Percentiles rank a stretch among this genome's conserved stretches.
These are phyloP conservation scores for Tolypocladium paradoxum DNA, from an alignment of 2,329 filamentous ascomycete species.

Conservation along the genomic window DNA sequence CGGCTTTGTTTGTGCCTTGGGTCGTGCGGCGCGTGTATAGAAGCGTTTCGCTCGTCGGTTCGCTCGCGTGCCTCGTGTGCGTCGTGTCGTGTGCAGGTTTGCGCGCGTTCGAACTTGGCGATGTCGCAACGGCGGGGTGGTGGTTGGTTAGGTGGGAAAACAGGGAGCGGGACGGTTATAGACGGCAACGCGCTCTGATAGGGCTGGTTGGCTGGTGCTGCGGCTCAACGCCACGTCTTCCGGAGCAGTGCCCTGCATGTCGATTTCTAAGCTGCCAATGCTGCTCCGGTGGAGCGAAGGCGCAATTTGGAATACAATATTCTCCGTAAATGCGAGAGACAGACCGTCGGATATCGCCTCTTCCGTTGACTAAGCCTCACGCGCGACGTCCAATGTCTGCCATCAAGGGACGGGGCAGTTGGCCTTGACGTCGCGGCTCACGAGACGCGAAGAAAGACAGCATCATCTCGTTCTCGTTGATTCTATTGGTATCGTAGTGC, in stretches of 20 bases:
- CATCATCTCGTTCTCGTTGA: background rate
- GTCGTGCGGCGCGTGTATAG: background rate
- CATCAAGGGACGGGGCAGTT: background rate
- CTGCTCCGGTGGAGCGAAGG: background rate
- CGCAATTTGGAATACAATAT: background rate
- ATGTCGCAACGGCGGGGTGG: background rate
- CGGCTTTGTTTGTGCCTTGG: conserved; percentile 23
- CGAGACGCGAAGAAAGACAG: background rate
- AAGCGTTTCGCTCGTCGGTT: background rate
- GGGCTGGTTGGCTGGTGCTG: too few relatives aligned
- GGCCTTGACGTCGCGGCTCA: background rate
- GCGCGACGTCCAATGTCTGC: too few relatives aligned
- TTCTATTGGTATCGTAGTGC: background rate
- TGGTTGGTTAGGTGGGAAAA: too few relatives aligned
- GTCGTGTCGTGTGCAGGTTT: background rate
- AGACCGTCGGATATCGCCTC: background rate
- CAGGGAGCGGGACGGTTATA: background rate
- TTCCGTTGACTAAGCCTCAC: background rate
- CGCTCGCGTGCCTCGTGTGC: background rate
- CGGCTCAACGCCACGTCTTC: background rate
- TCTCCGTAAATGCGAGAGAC: background rate
- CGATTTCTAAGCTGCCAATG: background rate
- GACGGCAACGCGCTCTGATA: background rate
- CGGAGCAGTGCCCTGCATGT: background rate
- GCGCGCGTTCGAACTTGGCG: background rate